Evolutionary conservation across 1,139 yeast species (phyloP).

Genomic region (Suhomyces anneliseae): DNA sequence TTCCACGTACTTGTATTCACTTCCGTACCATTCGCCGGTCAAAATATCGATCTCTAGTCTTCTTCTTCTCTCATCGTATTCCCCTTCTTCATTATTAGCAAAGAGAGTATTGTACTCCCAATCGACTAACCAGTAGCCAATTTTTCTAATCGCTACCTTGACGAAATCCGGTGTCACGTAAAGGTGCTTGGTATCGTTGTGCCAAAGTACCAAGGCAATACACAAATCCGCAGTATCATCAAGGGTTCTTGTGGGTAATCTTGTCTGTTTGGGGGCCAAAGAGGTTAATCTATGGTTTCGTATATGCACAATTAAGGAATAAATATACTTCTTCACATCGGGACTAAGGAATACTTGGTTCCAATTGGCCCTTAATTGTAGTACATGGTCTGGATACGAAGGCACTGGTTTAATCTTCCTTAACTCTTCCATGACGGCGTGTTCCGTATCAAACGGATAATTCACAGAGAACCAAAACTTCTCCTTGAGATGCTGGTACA

Average conservation of each 20-base stretch:
- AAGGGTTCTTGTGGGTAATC: slow-evolving; percentile 36
- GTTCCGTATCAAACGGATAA: slow-evolving; percentile 12
- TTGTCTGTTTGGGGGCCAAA: slow-evolving; percentile 36
- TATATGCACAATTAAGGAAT: slow-evolving; percentile 39
- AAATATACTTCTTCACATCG: slow-evolving; percentile 38
- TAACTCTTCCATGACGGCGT: slow-evolving; percentile 2
- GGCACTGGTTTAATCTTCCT: not conserved
- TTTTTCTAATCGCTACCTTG: slow-evolving; percentile 41
- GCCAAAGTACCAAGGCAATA: slow-evolving; percentile 33
- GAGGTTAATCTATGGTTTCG: slow-evolving; percentile 44
- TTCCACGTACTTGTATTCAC: slow-evolving; percentile 41
- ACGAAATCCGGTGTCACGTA: slow-evolving; percentile 43
- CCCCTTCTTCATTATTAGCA: slow-evolving; percentile 5
- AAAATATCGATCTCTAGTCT: slow-evolving; percentile 34
- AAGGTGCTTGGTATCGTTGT: slow-evolving; percentile 13
- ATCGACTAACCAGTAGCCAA: slow-evolving; percentile 50
- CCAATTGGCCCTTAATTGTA: slow-evolving; percentile 8
- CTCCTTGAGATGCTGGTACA: slow-evolving; percentile 36
- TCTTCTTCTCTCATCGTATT: slow-evolving; percentile 17
- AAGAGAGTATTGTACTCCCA: slow-evolving; percentile 36
- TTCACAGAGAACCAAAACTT: slow-evolving; percentile 38
- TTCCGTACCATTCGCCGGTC: slow-evolving; percentile 51
- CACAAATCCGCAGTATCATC: slow-evolving; percentile 30
- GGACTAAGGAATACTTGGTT: slow-evolving; percentile 32
- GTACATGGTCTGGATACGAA: slow-evolving; percentile 6